These are phyloP conservation scores for Scenedesmus sp. DNA, from an alignment of 163 green algal genomes.

Conservation along the genomic window DNA sequence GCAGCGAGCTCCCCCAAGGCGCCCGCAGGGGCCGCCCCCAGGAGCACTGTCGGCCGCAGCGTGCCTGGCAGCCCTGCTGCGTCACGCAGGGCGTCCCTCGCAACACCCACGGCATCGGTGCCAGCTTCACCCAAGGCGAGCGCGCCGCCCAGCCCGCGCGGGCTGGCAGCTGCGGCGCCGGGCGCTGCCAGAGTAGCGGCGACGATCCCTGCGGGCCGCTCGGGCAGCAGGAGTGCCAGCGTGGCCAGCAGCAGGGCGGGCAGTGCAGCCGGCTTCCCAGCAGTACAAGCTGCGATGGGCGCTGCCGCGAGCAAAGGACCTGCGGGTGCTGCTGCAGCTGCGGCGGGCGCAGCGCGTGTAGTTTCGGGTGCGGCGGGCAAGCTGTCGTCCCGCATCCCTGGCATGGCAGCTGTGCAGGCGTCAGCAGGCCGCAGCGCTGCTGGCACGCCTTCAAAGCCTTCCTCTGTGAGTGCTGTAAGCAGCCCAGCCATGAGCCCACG, in stretches of 20 bases:
- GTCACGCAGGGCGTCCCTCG: neutral
- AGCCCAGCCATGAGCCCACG: constrained; percentile 13
- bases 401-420: neutral
- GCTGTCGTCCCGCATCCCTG: constrained; percentile 35
- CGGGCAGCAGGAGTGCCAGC: neutral
- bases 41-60: neutral
- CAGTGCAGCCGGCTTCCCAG: neutral
- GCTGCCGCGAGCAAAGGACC: neutral
- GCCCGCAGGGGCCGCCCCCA: neutral
- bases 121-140: neutral
- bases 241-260: neutral
- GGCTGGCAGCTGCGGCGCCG: no score
- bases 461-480: neutral
- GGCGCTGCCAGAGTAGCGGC: neutral
- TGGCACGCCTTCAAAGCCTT: neutral
- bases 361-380: neutral
- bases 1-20: neutral
- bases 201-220: neutral
- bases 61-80: neutral
- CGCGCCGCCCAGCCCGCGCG: neutral
- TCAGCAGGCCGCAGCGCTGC: neutral
- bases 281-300: neutral
- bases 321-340: neutral
- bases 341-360: neutral
- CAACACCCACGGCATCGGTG: neutral